Evolutionary conservation across 2,329 filamentous ascomycete species (phyloP).

Genomic region (Phyllosticta citribraziliensis): DNA sequence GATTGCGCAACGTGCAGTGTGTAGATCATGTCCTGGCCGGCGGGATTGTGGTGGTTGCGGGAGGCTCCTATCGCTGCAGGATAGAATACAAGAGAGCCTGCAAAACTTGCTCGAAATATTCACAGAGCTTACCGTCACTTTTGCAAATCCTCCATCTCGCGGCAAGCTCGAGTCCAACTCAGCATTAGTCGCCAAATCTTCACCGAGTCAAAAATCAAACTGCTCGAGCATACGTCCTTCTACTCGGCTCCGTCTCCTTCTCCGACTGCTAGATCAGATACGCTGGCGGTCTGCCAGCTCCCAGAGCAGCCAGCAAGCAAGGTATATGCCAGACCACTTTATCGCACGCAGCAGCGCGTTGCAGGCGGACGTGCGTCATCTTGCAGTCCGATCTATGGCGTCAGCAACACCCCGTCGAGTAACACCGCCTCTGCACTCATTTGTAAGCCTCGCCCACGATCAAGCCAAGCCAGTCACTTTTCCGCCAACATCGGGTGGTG

Average conservation of each 20-base stretch:
- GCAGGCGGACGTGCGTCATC: neutral
- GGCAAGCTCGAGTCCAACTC: no score
- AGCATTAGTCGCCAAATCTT: no score
- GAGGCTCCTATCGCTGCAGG: neutral
- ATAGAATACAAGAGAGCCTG: neutral
- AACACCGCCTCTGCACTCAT: neutral
- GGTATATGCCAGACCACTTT: neutral
- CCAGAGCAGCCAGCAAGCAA: neutral
- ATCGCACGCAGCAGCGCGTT: neutral
- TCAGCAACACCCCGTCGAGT: neutral
- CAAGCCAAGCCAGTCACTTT: neutral
- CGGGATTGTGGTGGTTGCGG: neutral
- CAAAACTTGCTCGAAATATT: no score
- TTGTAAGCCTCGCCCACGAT: neutral
- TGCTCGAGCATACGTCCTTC: neutral
- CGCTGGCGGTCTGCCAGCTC: neutral
- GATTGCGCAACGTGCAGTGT: neutral
- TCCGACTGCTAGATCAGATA: neutral
- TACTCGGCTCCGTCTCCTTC: neutral
- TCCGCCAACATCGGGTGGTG: neutral
- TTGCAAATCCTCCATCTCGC: no score
- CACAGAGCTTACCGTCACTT: no score
- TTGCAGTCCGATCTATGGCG: neutral
- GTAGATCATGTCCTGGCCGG: neutral
- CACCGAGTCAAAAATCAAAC: no score